A percentile compares a stretch with the other conserved stretches of the same genome.
Conservation (phyloP, 164 flowering plant genomes). For the Annona squamosa region DNA sequence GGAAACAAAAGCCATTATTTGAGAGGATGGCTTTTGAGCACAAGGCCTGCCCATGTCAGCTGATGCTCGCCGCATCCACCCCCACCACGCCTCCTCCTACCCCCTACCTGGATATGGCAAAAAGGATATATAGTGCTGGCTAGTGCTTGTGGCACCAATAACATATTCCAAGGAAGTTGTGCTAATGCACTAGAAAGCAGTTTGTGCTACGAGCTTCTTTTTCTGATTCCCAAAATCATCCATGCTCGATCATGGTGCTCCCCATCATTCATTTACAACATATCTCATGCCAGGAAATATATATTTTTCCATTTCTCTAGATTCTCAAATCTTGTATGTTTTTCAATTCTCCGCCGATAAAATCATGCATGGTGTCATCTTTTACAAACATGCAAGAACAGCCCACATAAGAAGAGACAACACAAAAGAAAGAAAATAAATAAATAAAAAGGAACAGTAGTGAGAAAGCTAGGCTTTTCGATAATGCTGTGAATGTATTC, state of each 20-base stretch:
- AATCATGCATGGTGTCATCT: too few species aligned
- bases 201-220: not conserved
- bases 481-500: too few species aligned
- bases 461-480: too few species aligned
- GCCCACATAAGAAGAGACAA: too few species aligned
- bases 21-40: not conserved
- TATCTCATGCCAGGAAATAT: too few species aligned
- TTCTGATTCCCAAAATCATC: not conserved
- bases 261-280: constrained; percentile 23
- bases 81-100: not conserved
- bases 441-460: too few species aligned
- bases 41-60: not conserved
- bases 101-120: constrained; percentile 8
- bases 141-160: constrained; percentile 16
- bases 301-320: too few species aligned
- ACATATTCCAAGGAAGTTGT: constrained; percentile 9
- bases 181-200: constrained; percentile 24
- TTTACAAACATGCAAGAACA: not conserved
- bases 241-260: constrained; percentile 31
- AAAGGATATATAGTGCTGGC: constrained; percentile 5
- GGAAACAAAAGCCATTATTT: too few species aligned
- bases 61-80: constrained; percentile 17
- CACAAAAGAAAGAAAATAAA: too few species aligned
- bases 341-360: too few species aligned
- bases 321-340: not conserved